Base-by-base conservation (phyloP, 1,284 basidiomycete genomes). In the Schizophyllum commune region DNA sequence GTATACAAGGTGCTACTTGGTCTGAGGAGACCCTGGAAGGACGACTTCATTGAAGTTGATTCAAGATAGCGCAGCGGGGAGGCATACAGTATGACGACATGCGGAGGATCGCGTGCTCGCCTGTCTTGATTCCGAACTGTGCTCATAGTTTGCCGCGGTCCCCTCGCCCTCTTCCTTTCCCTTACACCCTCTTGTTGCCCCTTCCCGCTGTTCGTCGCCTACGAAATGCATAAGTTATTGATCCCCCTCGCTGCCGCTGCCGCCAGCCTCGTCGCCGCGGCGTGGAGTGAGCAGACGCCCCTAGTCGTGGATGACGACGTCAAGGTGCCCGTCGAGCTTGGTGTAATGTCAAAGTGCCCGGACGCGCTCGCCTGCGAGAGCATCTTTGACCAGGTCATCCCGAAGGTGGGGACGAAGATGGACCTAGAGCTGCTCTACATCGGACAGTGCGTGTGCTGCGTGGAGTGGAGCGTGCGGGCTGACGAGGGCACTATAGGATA, bases 281-380 rank as follows among this genome's bases (percentile, higher is more conserved):
- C 39, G 17, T 47, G 39, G 39, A 47, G 39, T 17, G 39, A 17
- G 39, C 39, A 47, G 39, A 47, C 39, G 13, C 39, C 39, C 13
- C 39, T 47, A 13, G 39, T 47, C 39, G 55, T 69, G 34, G 13
- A 65, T 51, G 65, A 71, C 55, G 73, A 75, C 65, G 70, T 77
- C 67, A 84, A 83, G 73, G 87, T 84, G 52, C 77, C 80, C 53
- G 79, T 83, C 19, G 75, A 79, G 52, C 75, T 92, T 21, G 89
- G 88, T 21, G 89, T 92, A 52, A 91, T 91, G 89, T 88, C 86
- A 66, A 82, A 80, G 55, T 91, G 90, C 70, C 88, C 89, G 1
- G 91, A 92, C 65, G 89, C 89, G 5, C 70, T 91, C 22, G 68
- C 88, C 17, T 95, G 92, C 70, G 92, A 96, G 72, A 76, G 78